Base-by-base conservation (phyloP, 2,329 filamentous ascomycete species). In the Beauveria brongniartii region DNA sequence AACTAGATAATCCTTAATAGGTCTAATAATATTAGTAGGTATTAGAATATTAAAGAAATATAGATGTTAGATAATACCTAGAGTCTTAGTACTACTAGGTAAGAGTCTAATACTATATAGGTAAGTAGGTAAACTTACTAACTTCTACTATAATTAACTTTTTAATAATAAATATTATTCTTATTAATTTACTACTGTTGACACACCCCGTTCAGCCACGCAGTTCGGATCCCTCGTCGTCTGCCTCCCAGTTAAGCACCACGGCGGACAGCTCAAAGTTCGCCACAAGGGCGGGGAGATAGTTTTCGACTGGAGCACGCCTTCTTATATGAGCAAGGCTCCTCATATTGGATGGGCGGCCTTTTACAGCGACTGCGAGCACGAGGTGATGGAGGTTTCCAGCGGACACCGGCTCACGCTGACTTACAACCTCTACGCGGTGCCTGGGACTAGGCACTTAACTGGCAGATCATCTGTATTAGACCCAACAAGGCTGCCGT, bases 211-310 rank as follows among this genome's bases (percentile, higher is more conserved):
- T 0, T 77, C 75, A 0, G 62, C 68, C 0, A 66, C 63, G 0
- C 80, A 84, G 46, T 79, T 85, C 52, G 81, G 78, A 0, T 82
- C 78, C 0, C 73, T 86, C 0, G 80, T 85, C 0, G 74, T 84
- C 3, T 81, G 78, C 44, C 72, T 86, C 0, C 74, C 74, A 0
- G 24, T 63, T 1, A n/a, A 61, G 1, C 72, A 73, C 60, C 59
- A 73, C 50, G 79, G 79, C 2, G 80, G 80, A 0, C 63, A 73
- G 10, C 73, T 82, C 0, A 64, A 71, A 8, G 74, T 82, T 5
- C 71, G 75, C 6, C 77, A 82, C 59, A 64, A 67, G 0, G 74
- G 69, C 2, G 64, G 73, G 0, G 65, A 67, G 2, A 66, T 73
- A 2, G 63, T 62, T 0, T 80, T 77, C 61, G 75, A 80, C 69